Evolutionary conservation across 331 rosid species (phyloP).

Genomic region (Acacia pycnantha): DNA sequence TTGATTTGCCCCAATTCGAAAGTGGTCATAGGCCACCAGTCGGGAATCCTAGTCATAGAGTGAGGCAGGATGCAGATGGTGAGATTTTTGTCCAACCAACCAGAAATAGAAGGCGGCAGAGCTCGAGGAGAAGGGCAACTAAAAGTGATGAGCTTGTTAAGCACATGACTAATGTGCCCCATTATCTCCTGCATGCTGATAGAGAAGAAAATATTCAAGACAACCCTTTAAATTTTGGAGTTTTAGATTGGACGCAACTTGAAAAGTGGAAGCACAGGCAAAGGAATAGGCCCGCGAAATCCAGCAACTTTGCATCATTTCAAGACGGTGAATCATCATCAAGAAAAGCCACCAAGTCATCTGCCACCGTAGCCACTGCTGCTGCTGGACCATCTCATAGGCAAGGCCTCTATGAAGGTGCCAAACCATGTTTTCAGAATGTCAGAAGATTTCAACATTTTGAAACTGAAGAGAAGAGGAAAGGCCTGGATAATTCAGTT

Average conservation of each 20-base stretch:
- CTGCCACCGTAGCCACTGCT: not conserved
- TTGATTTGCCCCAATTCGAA: constrained; percentile 35
- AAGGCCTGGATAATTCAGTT: constrained; percentile 27
- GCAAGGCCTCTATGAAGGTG: constrained; percentile 32
- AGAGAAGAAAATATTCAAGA: constrained; percentile 52
- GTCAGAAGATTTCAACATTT: constrained; percentile 39
- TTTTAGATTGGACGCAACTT: constrained; percentile 82
- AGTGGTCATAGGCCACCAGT: constrained; percentile 25
- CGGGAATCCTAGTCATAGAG: constrained; percentile 27
- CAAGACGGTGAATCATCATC: constrained; percentile 31
- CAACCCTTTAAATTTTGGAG: constrained; percentile 86
- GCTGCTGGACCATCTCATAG: constrained; percentile 34
- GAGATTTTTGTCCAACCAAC: constrained; percentile 20
- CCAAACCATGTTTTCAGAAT: constrained; percentile 37
- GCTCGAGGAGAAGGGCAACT: constrained; percentile 37
- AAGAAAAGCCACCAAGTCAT: constrained; percentile 36
- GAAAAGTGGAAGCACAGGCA: constrained; percentile 80
- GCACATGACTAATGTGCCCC: constrained; percentile 88
- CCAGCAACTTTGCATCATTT: constrained; percentile 27
- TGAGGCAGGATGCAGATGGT: constrained; percentile 32
- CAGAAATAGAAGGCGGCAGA: constrained; percentile 27
- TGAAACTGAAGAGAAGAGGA: constrained; percentile 41
- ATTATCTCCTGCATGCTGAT: constrained; percentile 63
- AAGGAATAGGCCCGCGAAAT: constrained; percentile 24
- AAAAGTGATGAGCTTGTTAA: constrained; percentile 81